A percentile compares a stretch with the other conserved stretches of the same genome.
Conservation (phyloP, 2,329 filamentous ascomycete species). For the Fusarium pseudonygamai region DNA sequence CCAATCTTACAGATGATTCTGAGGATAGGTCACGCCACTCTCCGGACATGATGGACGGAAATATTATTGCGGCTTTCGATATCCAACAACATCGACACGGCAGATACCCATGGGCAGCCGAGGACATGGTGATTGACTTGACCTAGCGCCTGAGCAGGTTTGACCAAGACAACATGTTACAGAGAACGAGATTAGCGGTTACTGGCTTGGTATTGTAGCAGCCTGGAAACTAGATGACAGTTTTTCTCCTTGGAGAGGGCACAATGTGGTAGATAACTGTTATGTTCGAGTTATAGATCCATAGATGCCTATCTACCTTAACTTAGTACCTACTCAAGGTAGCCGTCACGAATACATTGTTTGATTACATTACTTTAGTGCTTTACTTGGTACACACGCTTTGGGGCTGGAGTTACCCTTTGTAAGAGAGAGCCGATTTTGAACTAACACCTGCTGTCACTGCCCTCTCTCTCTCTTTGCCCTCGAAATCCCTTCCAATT, state of each 20-base stretch:
- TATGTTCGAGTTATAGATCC: not conserved
- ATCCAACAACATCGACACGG: not conserved
- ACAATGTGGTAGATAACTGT: not conserved
- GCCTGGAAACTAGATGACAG: not conserved
- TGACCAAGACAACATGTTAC: not conserved
- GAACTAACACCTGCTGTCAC: not conserved
- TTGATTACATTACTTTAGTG: not conserved
- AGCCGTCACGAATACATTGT: slow-evolving; percentile 16
- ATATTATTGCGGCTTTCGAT: not conserved
- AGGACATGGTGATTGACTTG: slow-evolving; percentile 34
- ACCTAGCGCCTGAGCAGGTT: slow-evolving; percentile 15
- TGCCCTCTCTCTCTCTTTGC: not conserved
- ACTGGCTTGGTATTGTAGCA: not conserved
- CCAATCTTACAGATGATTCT: not conserved
- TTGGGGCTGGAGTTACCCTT: not conserved
- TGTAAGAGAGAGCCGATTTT: not conserved
- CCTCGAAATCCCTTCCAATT: not conserved
- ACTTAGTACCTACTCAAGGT: not conserved
- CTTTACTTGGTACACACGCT: not conserved
- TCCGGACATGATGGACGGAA: slow-evolving; percentile 41
- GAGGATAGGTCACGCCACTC: slow-evolving; percentile 11
- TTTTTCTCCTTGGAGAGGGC: slow-evolving; percentile 6
- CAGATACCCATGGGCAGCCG: not conserved
- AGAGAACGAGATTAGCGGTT: not conserved
- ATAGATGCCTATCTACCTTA: not conserved